These are phyloP conservation scores for Metschnikowia koreensis DNA, from an alignment of 805 yeast genomes.

Conservation along the genomic window DNA sequence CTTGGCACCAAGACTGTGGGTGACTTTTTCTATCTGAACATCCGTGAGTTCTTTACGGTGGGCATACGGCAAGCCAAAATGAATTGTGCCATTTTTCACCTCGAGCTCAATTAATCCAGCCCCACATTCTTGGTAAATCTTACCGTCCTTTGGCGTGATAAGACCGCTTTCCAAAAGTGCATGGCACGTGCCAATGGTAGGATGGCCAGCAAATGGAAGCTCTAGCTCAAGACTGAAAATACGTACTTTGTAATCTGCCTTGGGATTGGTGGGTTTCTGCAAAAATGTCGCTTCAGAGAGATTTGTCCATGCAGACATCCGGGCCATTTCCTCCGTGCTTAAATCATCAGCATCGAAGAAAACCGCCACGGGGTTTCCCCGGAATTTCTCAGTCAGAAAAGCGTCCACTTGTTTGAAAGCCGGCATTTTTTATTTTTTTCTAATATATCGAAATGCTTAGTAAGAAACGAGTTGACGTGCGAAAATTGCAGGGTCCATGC, in stretches of 20 bases:
- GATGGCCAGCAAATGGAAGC: constrained; percentile 65
- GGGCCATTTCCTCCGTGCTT: constrained; percentile 40
- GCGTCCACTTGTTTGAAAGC: constrained; percentile 42
- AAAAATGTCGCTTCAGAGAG: constrained; percentile 59
- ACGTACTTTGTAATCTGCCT: constrained; percentile 48
- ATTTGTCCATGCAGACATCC: constrained; percentile 59
- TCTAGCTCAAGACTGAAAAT: constrained; percentile 49
- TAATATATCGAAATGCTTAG: too few species aligned
- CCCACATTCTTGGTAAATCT: constrained; percentile 43
- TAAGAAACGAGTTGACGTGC: too few species aligned
- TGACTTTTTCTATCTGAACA: constrained; percentile 8
- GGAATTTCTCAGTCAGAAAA: constrained; percentile 36
- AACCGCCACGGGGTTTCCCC: constrained; percentile 60
- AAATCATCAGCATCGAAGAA: constrained; percentile 41
- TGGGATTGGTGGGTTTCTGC: constrained; percentile 34
- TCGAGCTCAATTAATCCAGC: constrained; percentile 42
- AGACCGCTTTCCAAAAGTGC: constrained; percentile 43
- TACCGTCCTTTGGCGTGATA: constrained; percentile 25
- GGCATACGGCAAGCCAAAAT: constrained; percentile 30
- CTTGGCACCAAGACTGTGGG: constrained; percentile 9
- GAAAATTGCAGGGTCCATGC: too few species aligned
- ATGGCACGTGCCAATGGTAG: constrained; percentile 52
- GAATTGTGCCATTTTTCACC: constrained; percentile 18
- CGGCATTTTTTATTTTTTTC: constrained; percentile 6
- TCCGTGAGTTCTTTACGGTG: constrained; percentile 11